A percentile compares a stretch with the other conserved stretches of the same genome.
Conservation (phyloP, 768 basidiomycete genomes). For the Polyporus arcularius region DNA sequence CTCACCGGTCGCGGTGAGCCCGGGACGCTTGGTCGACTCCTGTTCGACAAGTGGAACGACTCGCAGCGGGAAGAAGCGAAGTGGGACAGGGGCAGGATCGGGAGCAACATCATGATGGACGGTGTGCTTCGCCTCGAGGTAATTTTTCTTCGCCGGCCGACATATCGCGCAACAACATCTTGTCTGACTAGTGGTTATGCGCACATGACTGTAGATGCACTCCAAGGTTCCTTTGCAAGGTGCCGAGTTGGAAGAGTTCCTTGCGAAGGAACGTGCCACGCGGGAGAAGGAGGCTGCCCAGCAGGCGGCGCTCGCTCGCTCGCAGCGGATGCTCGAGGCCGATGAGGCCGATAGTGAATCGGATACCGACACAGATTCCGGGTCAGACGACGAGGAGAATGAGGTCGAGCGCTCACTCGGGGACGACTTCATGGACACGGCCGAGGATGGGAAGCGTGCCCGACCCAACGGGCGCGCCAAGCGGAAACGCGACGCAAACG, state of each 20-base stretch:
- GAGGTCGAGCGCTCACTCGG: conserved; percentile 58
- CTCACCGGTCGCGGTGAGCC: conserved; percentile 80
- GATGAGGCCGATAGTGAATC: conserved; percentile 87
- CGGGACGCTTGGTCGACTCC: conserved; percentile 71
- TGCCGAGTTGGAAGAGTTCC: conserved; percentile 79
- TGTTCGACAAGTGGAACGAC: conserved; percentile 87
- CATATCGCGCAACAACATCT: not conserved
- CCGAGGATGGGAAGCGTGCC: conserved; percentile 32
- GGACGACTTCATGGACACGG: conserved; percentile 49
- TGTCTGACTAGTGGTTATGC: not conserved
- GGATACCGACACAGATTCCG: conserved; percentile 53
- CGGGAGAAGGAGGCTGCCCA: conserved; percentile 87
- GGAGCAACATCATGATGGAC: conserved; percentile 82
- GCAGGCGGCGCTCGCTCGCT: conserved; percentile 79
- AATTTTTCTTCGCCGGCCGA: conserved; percentile 18
- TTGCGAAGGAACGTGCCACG: conserved; percentile 70
- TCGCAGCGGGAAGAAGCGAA: conserved; percentile 77
- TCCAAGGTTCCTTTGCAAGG: conserved; percentile 90
- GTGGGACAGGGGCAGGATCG: conserved; percentile 91
- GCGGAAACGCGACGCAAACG: conserved; percentile 49
- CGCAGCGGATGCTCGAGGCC: conserved; percentile 89
- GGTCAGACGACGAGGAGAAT: conserved; percentile 66
- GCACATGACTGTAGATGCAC: conserved; percentile 59
- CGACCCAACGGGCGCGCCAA: conserved; percentile 25
- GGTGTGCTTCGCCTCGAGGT: conserved; percentile 69